Conservation (phyloP, 1,284 basidiomycete genomes). For the Puccinia polysora region DNA sequence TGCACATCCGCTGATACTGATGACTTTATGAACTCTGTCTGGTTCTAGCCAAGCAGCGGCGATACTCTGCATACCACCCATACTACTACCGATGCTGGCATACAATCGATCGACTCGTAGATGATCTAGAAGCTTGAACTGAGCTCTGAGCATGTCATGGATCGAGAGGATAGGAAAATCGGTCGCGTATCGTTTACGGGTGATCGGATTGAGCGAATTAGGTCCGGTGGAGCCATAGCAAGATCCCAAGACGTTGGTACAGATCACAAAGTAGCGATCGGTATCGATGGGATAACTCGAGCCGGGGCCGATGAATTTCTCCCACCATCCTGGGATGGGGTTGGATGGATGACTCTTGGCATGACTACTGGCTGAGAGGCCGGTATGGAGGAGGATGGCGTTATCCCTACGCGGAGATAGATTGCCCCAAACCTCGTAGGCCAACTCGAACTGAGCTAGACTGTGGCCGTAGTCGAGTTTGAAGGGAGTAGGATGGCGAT, state of each 20-base stretch:
- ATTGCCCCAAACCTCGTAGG: constrained; percentile 96
- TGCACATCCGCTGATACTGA: constrained; percentile 90
- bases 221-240: constrained; percentile 97
- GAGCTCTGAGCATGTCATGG: constrained; percentile 92
- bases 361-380: constrained; percentile 90
- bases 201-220: constrained; percentile 65
- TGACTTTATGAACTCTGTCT: constrained; percentile 76
- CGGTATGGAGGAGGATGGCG: constrained; percentile 93
- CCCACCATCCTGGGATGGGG: constrained; percentile 90
- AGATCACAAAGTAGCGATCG: constrained; percentile 84
- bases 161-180: constrained; percentile 85
- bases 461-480: constrained; percentile 68
- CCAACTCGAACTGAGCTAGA: constrained; percentile 75
- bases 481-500: constrained; percentile 58
- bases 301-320: constrained; percentile 93
- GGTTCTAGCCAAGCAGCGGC: constrained; percentile 93
- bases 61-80: constrained; percentile 97
- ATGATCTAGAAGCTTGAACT: constrained; percentile 79
- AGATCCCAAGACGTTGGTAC: constrained; percentile 93
- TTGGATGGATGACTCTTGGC: constrained; percentile 78
- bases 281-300: constrained; percentile 77
- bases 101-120: constrained; percentile 79
- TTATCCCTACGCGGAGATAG: constrained; percentile 75
- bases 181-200: constrained; percentile 75
- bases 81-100: constrained; percentile 85